phyloP scores from a whole-genome alignment of 495 filamentous ascomycete species.

The Niebla homalea region DNA sequence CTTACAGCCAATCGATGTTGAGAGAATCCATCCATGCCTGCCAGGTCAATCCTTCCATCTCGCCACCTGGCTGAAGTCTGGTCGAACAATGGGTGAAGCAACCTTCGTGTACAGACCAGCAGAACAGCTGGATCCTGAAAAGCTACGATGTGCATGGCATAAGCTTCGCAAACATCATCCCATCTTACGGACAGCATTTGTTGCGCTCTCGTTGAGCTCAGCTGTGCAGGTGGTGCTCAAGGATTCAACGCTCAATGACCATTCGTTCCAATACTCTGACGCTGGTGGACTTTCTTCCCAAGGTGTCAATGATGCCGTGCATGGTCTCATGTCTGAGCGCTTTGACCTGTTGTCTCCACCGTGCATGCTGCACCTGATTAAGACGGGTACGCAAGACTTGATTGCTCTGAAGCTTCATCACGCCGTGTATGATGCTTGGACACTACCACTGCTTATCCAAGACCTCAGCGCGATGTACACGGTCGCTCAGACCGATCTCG shows the following conservation, averaged over 20 bases:
- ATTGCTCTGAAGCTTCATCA: conserved; percentile 23
- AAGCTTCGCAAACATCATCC: conserved; percentile 36
- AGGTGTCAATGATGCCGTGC: not conserved
- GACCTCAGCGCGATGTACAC: conserved; percentile 21
- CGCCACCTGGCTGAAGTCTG: conserved; percentile 50
- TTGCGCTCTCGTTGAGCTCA: conserved; percentile 28
- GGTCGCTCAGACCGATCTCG: conserved; percentile 1
- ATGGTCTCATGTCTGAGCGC: conserved; percentile 13
- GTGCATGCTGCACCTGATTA: conserved; percentile 17
- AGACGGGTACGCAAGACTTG: conserved; percentile 16
- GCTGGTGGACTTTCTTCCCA: not conserved
- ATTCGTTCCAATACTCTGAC: conserved; percentile 12
- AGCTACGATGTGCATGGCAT: conserved; percentile 41
- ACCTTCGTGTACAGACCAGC: conserved; percentile 41
- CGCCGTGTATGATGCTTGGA: conserved; percentile 26
- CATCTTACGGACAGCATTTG: conserved; percentile 51
- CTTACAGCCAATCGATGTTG: conserved; percentile 25
- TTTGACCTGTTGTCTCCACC: conserved; percentile 23
- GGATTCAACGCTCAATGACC: conserved; percentile 8
- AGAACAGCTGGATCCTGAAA: conserved; percentile 22
- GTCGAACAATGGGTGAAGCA: conserved; percentile 46
- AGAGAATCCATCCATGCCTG: conserved; percentile 47
- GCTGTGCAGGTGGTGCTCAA: conserved; percentile 27
- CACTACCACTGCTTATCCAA: conserved; percentile 19
- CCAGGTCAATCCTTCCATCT: conserved; percentile 63